Evolutionary conservation across 2,329 filamentous ascomycete genomes (phyloP), one percentile per base, ranked within the genome.

Genomic region (Colletotrichum cordylinicola): DNA sequence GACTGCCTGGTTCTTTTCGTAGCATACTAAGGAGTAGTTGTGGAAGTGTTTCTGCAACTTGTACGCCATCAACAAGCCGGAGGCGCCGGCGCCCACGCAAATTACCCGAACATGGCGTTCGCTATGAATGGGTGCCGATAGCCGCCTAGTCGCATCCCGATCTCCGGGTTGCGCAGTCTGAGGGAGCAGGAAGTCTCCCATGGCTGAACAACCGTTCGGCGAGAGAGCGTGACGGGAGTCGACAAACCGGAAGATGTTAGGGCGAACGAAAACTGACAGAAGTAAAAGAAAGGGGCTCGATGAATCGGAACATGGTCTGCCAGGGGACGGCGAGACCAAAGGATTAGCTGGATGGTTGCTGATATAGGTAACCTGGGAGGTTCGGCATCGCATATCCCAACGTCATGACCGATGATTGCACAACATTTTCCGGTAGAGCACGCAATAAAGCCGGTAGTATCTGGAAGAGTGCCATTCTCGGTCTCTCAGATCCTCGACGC

Each of bases 1-100:
- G 12, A 91, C 84, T n/a, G 88, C 86, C 8, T 83, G 80, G 77
- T 91, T 91, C 83, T 91, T 91, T 77, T 91, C 90, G 79, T 91
- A 91, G 37, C 78, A 77, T 52, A 70, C 75, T 58, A 81, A 71
- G 33, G 76, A 82, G 79, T 84, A 87, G 75, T 88, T 86, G 13
- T 79, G 78, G 70, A 90, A 87, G 39, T 85, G 83, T 35, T 82
- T 82, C 74, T 85, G 84, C 9, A 89, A 80, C 79, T 89, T 89
- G 82, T 89, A 88, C 18, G 87, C 87, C 76, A 88, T 80, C 48
- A 86, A 80, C 2, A 90, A 80, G 2, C 88, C 88, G 4, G 87
- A 88, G 6, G 86, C 85, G 18, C 88, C 88, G 9, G 88, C 88
- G 8, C 88, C 88, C 64, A 89, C 81, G 76, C 85, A 87, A 24